Base-by-base conservation (phyloP, 2,329 filamentous ascomycete genomes). In the Aureobasidium sp. region DNA sequence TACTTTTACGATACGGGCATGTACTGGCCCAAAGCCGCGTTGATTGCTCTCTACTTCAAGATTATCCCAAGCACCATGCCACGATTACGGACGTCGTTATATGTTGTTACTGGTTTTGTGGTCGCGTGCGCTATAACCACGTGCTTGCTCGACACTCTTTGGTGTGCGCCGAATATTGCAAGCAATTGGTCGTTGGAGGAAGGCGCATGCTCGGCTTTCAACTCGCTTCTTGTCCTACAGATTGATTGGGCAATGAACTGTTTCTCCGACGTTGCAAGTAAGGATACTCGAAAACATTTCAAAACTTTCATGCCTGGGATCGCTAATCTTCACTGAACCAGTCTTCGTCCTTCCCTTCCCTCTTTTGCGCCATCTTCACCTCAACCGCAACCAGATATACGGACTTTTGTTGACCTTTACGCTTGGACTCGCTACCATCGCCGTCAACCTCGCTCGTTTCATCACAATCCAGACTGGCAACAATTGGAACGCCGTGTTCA, bases 1-100 rank as follows among this genome's bases (percentile, higher is more conserved):
- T 59, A 59, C 32, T 59, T 59, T 11, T 59, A 59, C 54, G 42
- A 59, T 16, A 48, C 54, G 5, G 54, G 42, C 1, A 59, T 59
- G 54, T 59, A 59, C n/a, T 59, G 41, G 42, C 54, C 42, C 4
- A 59, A 59, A 30, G 54, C 42, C 6, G 44, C 54, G 10, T 37
- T 59, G 41, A 44, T 59, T 21, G 44, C 42, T 9, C 44, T 59
- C 0, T 59, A 59, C 54, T 59, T 59, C 42, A 59, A 59, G 25
- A 44, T 59, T 21, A 45, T 59, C 27, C 54, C 54, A 25, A 36
- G 21, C 8, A 59, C 54, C 3, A 59, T 59, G 54, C 54, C 54
- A 15, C 54, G 54, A 29, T 13, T 59, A 37, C 32, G 54, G 32
- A 37, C 11, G 16, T 25, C 41, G 25, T 10, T 59, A 15, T 59